Evolutionary conservation across 2,329 filamentous ascomycete species (phyloP).

Genomic region (Arthrobotrys megalospora): DNA sequence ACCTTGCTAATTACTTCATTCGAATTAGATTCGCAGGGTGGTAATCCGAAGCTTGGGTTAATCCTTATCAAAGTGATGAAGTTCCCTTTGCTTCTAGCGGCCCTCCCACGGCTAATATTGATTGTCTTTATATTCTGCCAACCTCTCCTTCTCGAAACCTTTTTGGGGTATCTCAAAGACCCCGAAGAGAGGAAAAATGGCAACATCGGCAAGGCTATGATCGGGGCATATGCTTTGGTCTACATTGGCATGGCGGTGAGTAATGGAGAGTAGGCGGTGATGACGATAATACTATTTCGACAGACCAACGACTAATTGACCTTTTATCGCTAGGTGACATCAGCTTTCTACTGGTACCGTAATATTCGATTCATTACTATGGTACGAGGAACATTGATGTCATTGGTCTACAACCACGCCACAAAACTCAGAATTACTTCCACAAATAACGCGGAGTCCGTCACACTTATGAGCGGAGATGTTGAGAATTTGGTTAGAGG

Average conservation of each 20-base stretch:
- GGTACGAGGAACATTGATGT: constrained; percentile 66
- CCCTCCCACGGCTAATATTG: constrained; percentile 64
- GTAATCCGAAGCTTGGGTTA: constrained; percentile 11
- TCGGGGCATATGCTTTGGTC: constrained; percentile 66
- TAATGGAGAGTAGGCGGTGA: constrained; percentile 32
- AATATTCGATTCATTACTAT: constrained; percentile 64
- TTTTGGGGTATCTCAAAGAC: constrained; percentile 65
- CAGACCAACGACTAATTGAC: constrained; percentile 12
- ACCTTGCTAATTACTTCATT: not conserved
- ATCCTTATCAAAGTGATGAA: constrained; percentile 23
- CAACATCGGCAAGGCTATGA: constrained; percentile 64
- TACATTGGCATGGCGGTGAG: constrained; percentile 65
- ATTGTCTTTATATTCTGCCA: constrained; percentile 66
- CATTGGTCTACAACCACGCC: constrained; percentile 67
- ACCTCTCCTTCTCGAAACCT: constrained; percentile 66
- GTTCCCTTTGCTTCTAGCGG: constrained; percentile 62
- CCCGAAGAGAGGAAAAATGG: constrained; percentile 46
- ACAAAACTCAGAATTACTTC: constrained; percentile 65
- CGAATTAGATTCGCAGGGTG: not conserved
- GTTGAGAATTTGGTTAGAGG: constrained; percentile 69
- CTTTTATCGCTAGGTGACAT: constrained; percentile 40
- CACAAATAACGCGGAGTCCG: constrained; percentile 67
- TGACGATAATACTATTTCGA: constrained; percentile 38
- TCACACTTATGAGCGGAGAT: constrained; percentile 71
- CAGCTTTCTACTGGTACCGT: constrained; percentile 63